phyloP scores from a whole-genome alignment of 495 filamentous ascomycete genomes.

The Sphaerosporella brunnea region DNA sequence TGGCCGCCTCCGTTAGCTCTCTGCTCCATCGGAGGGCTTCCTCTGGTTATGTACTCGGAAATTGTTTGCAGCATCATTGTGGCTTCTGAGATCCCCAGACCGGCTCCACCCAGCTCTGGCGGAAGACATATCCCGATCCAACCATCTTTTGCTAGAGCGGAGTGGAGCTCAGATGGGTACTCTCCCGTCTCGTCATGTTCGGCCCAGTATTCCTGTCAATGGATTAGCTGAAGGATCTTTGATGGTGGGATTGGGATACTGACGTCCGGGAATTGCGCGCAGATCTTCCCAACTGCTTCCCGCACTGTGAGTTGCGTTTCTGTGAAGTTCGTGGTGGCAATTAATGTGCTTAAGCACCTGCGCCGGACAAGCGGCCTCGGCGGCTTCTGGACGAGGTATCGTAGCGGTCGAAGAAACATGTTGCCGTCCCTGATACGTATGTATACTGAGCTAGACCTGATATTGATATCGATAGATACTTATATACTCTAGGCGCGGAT shows the following conservation, averaged over 20 bases:
- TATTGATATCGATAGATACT: too few species aligned
- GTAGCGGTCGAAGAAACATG: too few species aligned
- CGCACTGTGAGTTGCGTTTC: conserved; percentile 53
- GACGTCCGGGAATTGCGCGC: conserved; percentile 40
- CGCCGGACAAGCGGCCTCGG: too few species aligned
- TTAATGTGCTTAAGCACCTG: conserved; percentile 28
- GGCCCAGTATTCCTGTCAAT: conserved; percentile 46
- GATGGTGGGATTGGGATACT: background rate
- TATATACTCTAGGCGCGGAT: too few species aligned
- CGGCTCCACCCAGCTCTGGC: conserved; percentile 51
- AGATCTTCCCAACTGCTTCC: conserved; percentile 51
- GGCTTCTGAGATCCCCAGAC: conserved; percentile 62
- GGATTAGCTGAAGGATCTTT: background rate
- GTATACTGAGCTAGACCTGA: too few species aligned
- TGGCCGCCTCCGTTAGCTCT: too few species aligned
- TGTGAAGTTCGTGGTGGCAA: conserved; percentile 57
- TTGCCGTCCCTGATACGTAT: too few species aligned
- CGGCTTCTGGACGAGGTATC: too few species aligned
- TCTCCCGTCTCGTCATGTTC: conserved; percentile 46
- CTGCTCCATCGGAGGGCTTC: too few species aligned
- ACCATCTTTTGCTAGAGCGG: conserved; percentile 57
- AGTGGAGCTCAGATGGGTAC: conserved; percentile 57
- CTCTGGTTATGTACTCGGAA: conserved; percentile 7
- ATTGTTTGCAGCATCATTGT: conserved; percentile 79
- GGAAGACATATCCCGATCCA: conserved; percentile 69